phyloP scores from a whole-genome alignment of 2,329 filamentous ascomycete genomes.

The Simplicillium sp. region DNA sequence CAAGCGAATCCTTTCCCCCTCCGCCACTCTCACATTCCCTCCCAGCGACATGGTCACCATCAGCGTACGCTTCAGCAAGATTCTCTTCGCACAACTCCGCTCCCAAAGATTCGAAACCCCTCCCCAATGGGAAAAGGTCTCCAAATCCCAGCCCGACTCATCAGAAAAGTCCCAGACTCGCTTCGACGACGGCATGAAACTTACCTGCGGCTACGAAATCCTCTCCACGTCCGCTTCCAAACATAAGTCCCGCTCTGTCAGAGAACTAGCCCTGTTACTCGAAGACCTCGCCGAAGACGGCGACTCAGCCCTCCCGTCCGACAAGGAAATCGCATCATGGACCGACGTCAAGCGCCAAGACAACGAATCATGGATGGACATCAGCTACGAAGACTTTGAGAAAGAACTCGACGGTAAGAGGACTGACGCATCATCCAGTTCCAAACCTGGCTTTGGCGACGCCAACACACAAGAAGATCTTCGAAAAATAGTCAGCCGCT shows the following conservation, averaged over 20 bases:
- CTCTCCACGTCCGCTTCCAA: slow-evolving; percentile 59
- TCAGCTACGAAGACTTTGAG: slow-evolving; percentile 84
- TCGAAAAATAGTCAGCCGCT: slow-evolving; percentile 85
- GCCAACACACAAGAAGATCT: slow-evolving; percentile 63
- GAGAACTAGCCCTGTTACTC: slow-evolving; percentile 68
- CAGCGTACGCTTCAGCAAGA: slow-evolving; percentile 75
- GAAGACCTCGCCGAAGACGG: slow-evolving; percentile 69
- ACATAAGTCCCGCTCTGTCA: slow-evolving; percentile 56
- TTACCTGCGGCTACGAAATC: slow-evolving; percentile 87
- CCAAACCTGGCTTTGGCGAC: slow-evolving; percentile 50
- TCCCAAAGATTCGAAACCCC: slow-evolving; percentile 73
- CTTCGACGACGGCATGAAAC: slow-evolving; percentile 73
- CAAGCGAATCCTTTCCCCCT: slow-evolving; percentile 52
- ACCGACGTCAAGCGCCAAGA: slow-evolving; percentile 54
- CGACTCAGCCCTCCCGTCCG: slow-evolving; percentile 53
- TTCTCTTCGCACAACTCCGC: slow-evolving; percentile 82
- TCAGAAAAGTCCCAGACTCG: slow-evolving; percentile 14
- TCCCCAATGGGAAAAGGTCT: slow-evolving; percentile 33
- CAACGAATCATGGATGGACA: slow-evolving; percentile 84
- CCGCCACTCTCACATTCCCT: slow-evolving; percentile 52
- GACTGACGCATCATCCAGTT: slow-evolving; percentile 21
- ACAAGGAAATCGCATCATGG: slow-evolving; percentile 69
- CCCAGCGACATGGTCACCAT: slow-evolving; percentile 72
- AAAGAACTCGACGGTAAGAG: slow-evolving; percentile 54
- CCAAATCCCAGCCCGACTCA: slow-evolving; percentile 11